Conservation (phyloP, 2,329 filamentous ascomycete genomes). For the Pseudogymnoascus sp. region DNA sequence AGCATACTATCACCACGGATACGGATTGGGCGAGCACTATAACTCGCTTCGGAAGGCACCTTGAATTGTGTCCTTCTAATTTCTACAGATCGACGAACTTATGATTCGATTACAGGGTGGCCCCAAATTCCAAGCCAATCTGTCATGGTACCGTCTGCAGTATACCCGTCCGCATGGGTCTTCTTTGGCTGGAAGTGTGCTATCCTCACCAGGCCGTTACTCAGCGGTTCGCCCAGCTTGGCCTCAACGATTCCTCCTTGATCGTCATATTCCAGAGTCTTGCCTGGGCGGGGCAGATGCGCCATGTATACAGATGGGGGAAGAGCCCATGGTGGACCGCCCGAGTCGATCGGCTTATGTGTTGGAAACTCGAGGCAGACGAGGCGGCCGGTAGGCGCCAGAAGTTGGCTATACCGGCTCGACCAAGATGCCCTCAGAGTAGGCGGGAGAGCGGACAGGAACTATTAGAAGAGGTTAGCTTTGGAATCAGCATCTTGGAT, state of each 20-base stretch:
- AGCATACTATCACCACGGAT: conserved; percentile 90
- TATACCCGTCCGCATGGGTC: conserved; percentile 42
- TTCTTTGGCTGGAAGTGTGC: conserved; percentile 43
- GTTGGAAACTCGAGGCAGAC: conserved; percentile 72
- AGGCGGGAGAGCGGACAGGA: conserved; percentile 55
- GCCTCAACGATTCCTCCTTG: conserved; percentile 42
- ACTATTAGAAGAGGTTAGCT: conserved; percentile 34
- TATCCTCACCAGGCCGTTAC: conserved; percentile 35
- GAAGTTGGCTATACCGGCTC: conserved; percentile 41
- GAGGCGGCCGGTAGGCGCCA: conserved; percentile 43
- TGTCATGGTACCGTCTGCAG: conserved; percentile 38
- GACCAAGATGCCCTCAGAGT: conserved; percentile 47
- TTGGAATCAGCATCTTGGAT: conserved; percentile 1
- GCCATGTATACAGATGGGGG: conserved; percentile 63
- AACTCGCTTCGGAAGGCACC: conserved; percentile 62
- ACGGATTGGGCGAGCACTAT: conserved; percentile 93
- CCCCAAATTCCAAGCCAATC: conserved; percentile 51
- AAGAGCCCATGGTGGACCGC: conserved; percentile 67
- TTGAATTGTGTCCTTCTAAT: conserved; percentile 16
- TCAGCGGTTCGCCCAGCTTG: conserved; percentile 37
- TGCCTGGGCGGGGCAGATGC: conserved; percentile 62
- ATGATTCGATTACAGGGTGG: conserved; percentile 19
- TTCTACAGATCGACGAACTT: neutral
- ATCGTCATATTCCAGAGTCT: conserved; percentile 54
- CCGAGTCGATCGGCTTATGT: conserved; percentile 55